These are phyloP conservation scores for Candida pini DNA, from an alignment of 805 yeast species.

Conservation along the genomic window DNA sequence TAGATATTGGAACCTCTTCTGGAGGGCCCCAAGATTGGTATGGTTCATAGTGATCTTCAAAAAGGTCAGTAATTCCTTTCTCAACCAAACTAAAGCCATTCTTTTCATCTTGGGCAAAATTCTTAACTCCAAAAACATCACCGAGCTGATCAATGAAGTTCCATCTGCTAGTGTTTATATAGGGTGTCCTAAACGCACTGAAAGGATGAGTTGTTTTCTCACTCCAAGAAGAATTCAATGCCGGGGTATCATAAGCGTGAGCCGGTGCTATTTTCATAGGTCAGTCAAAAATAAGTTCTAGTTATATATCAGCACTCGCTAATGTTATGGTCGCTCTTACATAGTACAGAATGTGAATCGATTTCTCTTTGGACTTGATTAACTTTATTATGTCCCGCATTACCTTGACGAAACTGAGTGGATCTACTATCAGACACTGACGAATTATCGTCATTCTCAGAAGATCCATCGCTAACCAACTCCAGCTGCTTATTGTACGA, in stretches of 20 bases:
- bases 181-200: conserved; percentile 43
- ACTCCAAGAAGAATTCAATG: conserved; percentile 22
- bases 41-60: conserved; percentile 41
- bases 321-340: conserved; percentile 10
- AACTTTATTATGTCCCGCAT: not conserved
- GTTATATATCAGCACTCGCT: not conserved
- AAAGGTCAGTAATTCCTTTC: conserved; percentile 35
- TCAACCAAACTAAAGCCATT: conserved; percentile 26
- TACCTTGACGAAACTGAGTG: not conserved
- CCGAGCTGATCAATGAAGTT: conserved; percentile 33
- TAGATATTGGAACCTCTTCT: conserved; percentile 40
- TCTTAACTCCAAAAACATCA: conserved; percentile 26
- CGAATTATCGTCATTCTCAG: conserved; percentile 8
- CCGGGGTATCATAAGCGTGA: conserved; percentile 11
- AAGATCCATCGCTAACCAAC: conserved; percentile 13
- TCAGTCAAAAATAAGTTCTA: not conserved
- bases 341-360: conserved; percentile 6
- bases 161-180: conserved; percentile 38
- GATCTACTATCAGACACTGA: not conserved
- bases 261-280: conserved; percentile 21
- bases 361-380: no score
- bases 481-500: conserved; percentile 18
- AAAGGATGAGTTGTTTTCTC: conserved; percentile 27
- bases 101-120: conserved; percentile 27
- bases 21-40: conserved; percentile 48